phyloP scores from a whole-genome alignment of 2,329 filamentous ascomycete genomes.

The Chaetomium sp. region DNA sequence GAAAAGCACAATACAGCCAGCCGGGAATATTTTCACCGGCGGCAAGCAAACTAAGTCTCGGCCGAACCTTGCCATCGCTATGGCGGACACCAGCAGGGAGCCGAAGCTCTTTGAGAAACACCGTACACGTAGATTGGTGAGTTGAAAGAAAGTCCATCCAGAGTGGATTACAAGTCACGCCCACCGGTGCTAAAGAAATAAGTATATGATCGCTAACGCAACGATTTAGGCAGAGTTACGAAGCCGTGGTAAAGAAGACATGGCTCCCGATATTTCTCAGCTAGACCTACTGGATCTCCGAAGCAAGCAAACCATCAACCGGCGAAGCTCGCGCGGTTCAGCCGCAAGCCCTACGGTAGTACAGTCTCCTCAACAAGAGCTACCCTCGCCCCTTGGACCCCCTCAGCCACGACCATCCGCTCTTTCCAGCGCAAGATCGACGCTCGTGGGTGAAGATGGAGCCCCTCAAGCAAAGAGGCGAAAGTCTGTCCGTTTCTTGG shows the following conservation, averaged over 20 bases:
- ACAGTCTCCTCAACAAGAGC: not conserved
- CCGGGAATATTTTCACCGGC: constrained; percentile 40
- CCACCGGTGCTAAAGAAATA: too few species aligned
- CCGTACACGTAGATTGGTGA: constrained; percentile 28
- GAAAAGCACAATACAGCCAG: constrained; percentile 12
- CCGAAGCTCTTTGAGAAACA: constrained; percentile 36
- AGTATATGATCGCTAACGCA: not conserved
- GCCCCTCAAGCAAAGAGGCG: constrained; percentile 25
- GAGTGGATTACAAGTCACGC: too few species aligned
- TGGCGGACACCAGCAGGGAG: constrained; percentile 36
- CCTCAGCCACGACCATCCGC: not conserved
- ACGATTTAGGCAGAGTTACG: constrained; percentile 33
- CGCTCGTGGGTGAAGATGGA: not conserved
- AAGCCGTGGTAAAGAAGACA: constrained; percentile 39
- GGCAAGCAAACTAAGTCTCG: constrained; percentile 36
- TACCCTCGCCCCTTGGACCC: not conserved
- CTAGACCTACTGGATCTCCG: constrained; percentile 27
- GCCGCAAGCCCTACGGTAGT: constrained; percentile 2
- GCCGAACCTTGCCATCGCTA: constrained; percentile 32
- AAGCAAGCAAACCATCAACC: constrained; percentile 18
- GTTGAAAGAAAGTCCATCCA: not conserved
- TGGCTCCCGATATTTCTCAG: constrained; percentile 30
- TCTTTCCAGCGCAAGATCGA: not conserved
- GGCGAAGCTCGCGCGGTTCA: constrained; percentile 2
- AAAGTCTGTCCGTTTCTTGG: constrained; percentile 35